Base-by-base conservation (phyloP, 495 filamentous ascomycete species). In the Podospora appendiculata region DNA sequence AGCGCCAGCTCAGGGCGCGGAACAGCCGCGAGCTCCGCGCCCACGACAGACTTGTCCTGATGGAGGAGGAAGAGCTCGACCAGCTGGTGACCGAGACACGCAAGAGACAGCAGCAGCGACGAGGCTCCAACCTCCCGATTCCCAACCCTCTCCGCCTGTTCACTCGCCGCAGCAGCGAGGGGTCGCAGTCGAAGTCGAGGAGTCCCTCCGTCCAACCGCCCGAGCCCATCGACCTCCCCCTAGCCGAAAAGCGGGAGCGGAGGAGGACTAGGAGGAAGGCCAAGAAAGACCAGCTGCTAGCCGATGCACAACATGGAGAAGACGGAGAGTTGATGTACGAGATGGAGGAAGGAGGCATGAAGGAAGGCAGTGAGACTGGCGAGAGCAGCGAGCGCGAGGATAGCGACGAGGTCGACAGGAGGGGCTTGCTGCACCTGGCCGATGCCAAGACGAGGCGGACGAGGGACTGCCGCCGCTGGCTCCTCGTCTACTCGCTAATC, bases 41-140 rank as follows among this genome's bases (percentile, higher is more conserved):
- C 19, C 80, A 86, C 64, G 90, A 94, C 61, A 77, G 80, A 44
- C 76, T 83, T n/a, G 84, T 95, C 0, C 65, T 96, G 53, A 78
- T 86, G 41, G 88, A 93, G 55, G 91, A 97, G 70, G 90, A 96
- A 51, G 90, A 96, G 62, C 73, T 86, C 44, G 91, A 94, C 60
- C 81, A 85, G 54, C 66, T 96, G 41, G 74, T 96, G 70, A 80
- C 38, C 56, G 72, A 61, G 65, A 72, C 58, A 46, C 71, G 69
- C 18, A 63, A 62, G n/a, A 65, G 68, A 36, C 70, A 75, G 47
- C 66, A 77, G 41, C 67, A 78, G 41, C 75, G 81, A n/a, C 62
- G 71, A 47, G 71, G 69, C 1, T 75, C 72, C 12, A 63, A 58
- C 12, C 63, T 76, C 19, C 70, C 71, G 0, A 58, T 75, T n/a